phyloP scores from a whole-genome alignment of 176 grass and related monocot species.

The Hordeum vulgare region MorexV3_pseudomolecules_assembly NC_058522.1:583002429-583002928 shows the following conservation, averaged over 20 bases:
- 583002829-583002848: not conserved
- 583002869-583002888: not conserved
- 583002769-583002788: not conserved
- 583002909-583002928: no score
- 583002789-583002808: not conserved
- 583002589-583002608: no score
- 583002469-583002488: no score
- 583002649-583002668: not conserved
- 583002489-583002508: no score
- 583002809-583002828: not conserved
- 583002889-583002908: not conserved
- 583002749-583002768: not conserved
- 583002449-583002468: no score
- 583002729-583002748: not conserved
- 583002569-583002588: no score
- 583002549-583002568: no score
- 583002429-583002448: no score
- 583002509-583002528: no score
- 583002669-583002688: not conserved
- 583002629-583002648: not conserved
- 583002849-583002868: not conserved
- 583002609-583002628: not conserved
- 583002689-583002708: not conserved
- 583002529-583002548: no score
- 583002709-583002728: not conserved